phyloP scores from a whole-genome alignment of 1,139 yeast species.

The Yamadazyma dushanensis region DNA sequence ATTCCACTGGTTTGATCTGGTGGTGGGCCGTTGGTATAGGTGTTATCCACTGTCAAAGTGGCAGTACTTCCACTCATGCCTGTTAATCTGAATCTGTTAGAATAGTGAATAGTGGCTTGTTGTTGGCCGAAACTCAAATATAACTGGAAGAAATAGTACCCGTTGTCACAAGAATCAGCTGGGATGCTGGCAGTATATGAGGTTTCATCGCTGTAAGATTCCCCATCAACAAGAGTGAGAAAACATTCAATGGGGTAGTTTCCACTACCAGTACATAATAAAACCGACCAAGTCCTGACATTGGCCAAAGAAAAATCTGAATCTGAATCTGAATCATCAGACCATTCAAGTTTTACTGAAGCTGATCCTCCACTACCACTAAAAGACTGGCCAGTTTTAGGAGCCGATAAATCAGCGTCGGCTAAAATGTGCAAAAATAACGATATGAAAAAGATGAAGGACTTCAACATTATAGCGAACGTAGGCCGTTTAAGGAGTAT shows the following conservation, averaged over 20 bases:
- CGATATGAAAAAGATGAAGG: conserved; percentile 8
- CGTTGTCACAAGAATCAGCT: conserved; percentile 52
- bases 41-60: conserved; percentile 25
- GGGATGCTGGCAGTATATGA: conserved; percentile 44
- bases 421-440: conserved; percentile 26
- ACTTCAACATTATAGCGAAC: conserved; percentile 5
- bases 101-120: conserved; percentile 63
- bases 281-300: conserved; percentile 49
- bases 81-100: conserved; percentile 61
- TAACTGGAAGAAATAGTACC: conserved; percentile 71
- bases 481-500: background rate
- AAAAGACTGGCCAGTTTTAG: conserved; percentile 49
- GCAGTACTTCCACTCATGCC: conserved; percentile 67
- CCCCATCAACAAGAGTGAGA: conserved; percentile 23
- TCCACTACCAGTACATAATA: conserved; percentile 70
- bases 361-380: conserved; percentile 51
- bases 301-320: conserved; percentile 42
- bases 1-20: conserved; percentile 27
- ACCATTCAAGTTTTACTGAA: conserved; percentile 58
- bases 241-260: conserved; percentile 42
- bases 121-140: conserved; percentile 45
- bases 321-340: conserved; percentile 49
- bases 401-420: conserved; percentile 59
- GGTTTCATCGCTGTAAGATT: conserved; percentile 15
- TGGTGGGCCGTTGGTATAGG: conserved; percentile 32